Evolutionary conservation across 176 grass and related monocot genomes (phyloP).

Genomic region (Avena insularis): DNA sequence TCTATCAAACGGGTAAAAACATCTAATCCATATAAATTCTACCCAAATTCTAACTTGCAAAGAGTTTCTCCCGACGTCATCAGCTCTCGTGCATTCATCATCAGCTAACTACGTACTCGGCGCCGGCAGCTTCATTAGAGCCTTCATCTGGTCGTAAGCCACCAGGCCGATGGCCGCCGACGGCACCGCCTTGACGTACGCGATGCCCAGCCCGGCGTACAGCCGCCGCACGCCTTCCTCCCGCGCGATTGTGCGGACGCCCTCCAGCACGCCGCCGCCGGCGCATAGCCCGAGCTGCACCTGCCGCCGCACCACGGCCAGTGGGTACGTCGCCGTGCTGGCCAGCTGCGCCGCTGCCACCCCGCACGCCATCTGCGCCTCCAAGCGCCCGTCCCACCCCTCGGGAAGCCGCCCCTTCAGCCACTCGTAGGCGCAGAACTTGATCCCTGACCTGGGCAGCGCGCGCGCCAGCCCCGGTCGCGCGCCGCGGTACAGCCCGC

Average conservation of each 20-base stretch:
- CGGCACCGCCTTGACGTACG: conserved; percentile 25
- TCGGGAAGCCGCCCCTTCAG: neutral
- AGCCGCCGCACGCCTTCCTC: conserved; percentile 14
- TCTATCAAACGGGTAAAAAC: no score
- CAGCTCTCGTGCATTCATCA: neutral
- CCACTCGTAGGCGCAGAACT: neutral
- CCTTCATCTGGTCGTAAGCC: conserved; percentile 25
- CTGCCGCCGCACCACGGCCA: conserved; percentile 4
- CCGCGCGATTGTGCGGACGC: neutral
- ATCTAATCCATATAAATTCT: no score
- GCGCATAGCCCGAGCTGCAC: neutral
- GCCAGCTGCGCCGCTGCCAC: conserved; percentile 21
- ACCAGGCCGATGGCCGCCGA: conserved; percentile 13
- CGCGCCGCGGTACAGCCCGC: neutral
- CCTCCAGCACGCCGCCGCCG: conserved; percentile 9
- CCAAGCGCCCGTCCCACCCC: neutral
- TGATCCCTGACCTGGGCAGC: neutral
- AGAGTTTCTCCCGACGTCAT: neutral
- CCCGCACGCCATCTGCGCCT: conserved; percentile 17
- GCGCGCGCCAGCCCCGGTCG: neutral
- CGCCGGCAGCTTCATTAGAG: neutral
- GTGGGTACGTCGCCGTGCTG: conserved; percentile 15
- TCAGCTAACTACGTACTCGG: neutral
- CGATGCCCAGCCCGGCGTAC: conserved; percentile 15
- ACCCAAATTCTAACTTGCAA: no score